A percentile compares a stretch with the other conserved stretches of the same genome.
Conservation (phyloP, 768 basidiomycete species). For the Strobilomyces confusus region DNA sequence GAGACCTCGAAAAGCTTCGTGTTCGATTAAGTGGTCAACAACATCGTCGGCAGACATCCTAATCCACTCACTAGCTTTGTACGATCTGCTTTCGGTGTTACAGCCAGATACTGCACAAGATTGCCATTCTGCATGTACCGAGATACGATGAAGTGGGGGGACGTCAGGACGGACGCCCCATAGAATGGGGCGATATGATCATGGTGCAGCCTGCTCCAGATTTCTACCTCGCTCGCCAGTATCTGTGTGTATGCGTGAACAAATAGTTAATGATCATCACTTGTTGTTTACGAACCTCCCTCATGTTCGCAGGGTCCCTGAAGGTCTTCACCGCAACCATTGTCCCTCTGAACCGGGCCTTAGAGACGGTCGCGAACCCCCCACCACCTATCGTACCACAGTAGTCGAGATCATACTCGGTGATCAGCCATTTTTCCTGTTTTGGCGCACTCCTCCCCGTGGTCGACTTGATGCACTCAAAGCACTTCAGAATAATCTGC, state of each 20-base stretch:
- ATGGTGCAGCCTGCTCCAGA: constrained; percentile 9
- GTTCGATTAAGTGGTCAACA: no score
- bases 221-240: constrained; percentile 5
- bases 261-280: no score
- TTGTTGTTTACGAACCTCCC: neutral
- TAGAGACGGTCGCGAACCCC: constrained; percentile 16
- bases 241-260: neutral
- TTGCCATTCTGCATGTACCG: constrained; percentile 7
- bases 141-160: constrained; percentile 4
- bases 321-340: constrained; percentile 5
- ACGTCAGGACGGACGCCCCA: constrained; percentile 6
- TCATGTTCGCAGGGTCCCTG: neutral
- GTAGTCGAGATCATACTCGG: constrained; percentile 25
- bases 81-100: neutral
- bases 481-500: neutral
- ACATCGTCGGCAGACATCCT: no score
- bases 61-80: neutral
- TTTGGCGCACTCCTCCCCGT: constrained; percentile 3
- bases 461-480: neutral
- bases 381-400: constrained; percentile 23
- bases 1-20: constrained; percentile 13
- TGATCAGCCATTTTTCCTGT: constrained; percentile 22
- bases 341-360: constrained; percentile 1
- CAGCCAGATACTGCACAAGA: constrained; percentile 2
- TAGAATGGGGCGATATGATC: no score